A percentile compares a stretch with the other conserved stretches of the same genome.
These are phyloP conservation scores for Ramularia collo-cygni DNA, from an alignment of 2,329 filamentous ascomycete species.

Conservation along the genomic window DNA sequence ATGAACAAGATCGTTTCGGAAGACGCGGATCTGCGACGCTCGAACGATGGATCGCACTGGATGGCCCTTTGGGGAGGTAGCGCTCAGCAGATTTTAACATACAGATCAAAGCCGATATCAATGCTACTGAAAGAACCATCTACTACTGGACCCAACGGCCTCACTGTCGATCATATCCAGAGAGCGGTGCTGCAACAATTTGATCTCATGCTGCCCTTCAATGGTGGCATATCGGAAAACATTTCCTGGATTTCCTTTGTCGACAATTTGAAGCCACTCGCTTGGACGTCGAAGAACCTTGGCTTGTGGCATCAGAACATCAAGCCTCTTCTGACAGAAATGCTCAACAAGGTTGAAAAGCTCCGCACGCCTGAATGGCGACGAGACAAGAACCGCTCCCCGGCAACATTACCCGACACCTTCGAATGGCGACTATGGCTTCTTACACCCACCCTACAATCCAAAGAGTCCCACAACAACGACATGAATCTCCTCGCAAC, in stretches of 20 bases:
- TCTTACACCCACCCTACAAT: slow-evolving; percentile 15
- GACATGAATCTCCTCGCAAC: background rate
- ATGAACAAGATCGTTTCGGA: slow-evolving; percentile 20
- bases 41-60: slow-evolving; percentile 21
- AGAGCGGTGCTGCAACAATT: slow-evolving; percentile 8
- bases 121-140: slow-evolving; percentile 5
- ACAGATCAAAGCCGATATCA: background rate
- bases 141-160: slow-evolving; percentile 3
- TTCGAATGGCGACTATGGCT: slow-evolving; percentile 25
- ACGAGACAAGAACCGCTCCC: slow-evolving; percentile 10
- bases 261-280: background rate
- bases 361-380: slow-evolving; percentile 14
- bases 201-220: slow-evolving; percentile 7
- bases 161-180: slow-evolving; percentile 4
- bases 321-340: slow-evolving; percentile 12
- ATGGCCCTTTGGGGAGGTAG: slow-evolving; percentile 19
- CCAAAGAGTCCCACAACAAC: slow-evolving; percentile 10
- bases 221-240: background rate
- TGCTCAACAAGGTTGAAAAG: slow-evolving; percentile 10
- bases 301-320: slow-evolving; percentile 6
- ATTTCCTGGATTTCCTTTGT: slow-evolving; percentile 4
- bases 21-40: slow-evolving; percentile 13
- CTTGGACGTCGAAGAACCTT: background rate
- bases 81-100: background rate
- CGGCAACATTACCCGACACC: slow-evolving; percentile 15